phyloP scores from a whole-genome alignment of 805 yeast genomes.

The Candida piceae region DNA sequence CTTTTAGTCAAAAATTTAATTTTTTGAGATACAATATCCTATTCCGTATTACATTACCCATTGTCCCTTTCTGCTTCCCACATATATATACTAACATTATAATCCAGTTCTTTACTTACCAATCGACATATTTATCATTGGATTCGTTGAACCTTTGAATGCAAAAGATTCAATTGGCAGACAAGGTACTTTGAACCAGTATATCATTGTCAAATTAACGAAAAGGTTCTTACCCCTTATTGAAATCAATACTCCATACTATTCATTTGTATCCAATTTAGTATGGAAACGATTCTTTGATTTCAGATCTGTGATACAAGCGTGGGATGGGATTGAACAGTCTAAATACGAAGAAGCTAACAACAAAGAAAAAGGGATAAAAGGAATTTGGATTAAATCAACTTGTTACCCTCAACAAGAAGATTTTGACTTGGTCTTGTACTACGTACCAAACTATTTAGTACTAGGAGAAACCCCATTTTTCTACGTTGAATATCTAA shows the following conservation, averaged over 20 bases:
- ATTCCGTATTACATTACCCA: too few species aligned
- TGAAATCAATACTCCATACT: constrained; percentile 14
- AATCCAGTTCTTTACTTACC: constrained; percentile 18
- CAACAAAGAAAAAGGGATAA: constrained; percentile 2
- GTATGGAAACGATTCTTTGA: constrained; percentile 30
- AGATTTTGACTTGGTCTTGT: constrained; percentile 37
- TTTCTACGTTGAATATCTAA: constrained; percentile 41
- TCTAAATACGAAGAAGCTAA: constrained; percentile 19
- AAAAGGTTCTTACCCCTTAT: constrained; percentile 13
- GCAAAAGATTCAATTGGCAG: constrained; percentile 24
- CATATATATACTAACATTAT: too few species aligned
- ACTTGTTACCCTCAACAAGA: constrained; percentile 27
- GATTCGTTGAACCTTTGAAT: constrained; percentile 29
- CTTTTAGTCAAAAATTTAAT: constrained; percentile 7
- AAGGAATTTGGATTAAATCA: constrained; percentile 27
- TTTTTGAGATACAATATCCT: not conserved
- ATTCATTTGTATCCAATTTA: constrained; percentile 25
- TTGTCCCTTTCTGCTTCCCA: too few species aligned
- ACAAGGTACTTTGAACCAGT: constrained; percentile 28
- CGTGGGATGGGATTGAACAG: constrained; percentile 32
- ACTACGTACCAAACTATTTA: constrained; percentile 42
- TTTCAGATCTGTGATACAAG: constrained; percentile 28
- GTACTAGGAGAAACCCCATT: constrained; percentile 32
- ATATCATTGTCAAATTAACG: constrained; percentile 15
- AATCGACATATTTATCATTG: constrained; percentile 22